Evolutionary conservation across 2,329 filamentous ascomycete species (phyloP), one percentile per base, ranked within the genome.

Genomic region (Ceratocystiopsis brevicomis): DNA sequence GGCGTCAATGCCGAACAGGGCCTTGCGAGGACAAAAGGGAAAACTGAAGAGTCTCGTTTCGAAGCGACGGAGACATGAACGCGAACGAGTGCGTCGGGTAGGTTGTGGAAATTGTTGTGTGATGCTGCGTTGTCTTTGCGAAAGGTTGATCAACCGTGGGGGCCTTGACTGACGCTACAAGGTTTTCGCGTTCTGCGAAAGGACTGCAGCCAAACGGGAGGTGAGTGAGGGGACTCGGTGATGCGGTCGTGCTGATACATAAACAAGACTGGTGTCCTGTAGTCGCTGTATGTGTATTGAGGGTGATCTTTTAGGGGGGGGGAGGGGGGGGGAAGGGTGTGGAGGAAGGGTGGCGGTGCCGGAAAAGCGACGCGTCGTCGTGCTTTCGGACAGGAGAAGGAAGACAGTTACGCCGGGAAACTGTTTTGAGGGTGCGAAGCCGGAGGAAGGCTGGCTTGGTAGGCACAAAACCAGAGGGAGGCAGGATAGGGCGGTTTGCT

Each of bases 191-290:
- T 73, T 81, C 83, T 86, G 76, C 85, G 85, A 83, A 92, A 92
- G 75, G 80, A 73, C 76, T 87, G 85, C 82, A 92, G 84, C 82
- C 85, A 84, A 72, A 84, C 77, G 72, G 84, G 84, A 75, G 79
- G 78, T 69, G 80, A 78, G 79, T 88, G 80, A 83, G 79, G 83
- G 78, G 84, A 86, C 78, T 85, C 78, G 81, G 82, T 76, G 76
- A 75, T 75, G 60, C 71, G 62, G 78, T 81, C 81, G 83, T 84
- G 81, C 84, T 86, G 86, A 94, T 93, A 93, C 86, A 93, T 93
- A 92, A 82, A 93, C 85, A 81, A 51, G 68, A 67, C 61, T 58
- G 59, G 56, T 59, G 54, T 57, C 51, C 53, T 58, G 59, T 59
- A 53, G 53, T 39, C 34, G 40, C n/a, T n/a, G 37, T 46, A 44